These are phyloP conservation scores for Termitomyces sp. DNA, from an alignment of 768 basidiomycete species.

Conservation along the genomic window DNA sequence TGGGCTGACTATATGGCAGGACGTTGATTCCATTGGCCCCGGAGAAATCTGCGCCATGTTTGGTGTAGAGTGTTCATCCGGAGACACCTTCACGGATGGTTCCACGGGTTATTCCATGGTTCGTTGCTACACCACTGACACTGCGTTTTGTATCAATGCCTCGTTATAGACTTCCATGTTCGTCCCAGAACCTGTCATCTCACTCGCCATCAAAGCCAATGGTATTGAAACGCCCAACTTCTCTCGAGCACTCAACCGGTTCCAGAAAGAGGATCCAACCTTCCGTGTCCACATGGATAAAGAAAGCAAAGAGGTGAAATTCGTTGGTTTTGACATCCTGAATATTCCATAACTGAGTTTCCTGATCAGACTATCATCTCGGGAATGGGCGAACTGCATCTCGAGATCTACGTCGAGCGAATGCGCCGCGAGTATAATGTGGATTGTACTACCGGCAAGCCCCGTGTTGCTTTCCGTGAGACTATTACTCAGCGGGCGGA, in stretches of 20 bases:
- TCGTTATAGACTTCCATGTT: conserved; percentile 93
- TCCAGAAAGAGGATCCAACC: conserved; percentile 98
- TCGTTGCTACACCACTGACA: conserved; percentile 16
- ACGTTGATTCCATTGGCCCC: conserved; percentile 88
- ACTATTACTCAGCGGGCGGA: conserved; percentile 79
- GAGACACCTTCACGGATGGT: conserved; percentile 96
- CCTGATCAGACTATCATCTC: conserved; percentile 86
- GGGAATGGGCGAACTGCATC: conserved; percentile 98
- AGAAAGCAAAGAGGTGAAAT: conserved; percentile 84
- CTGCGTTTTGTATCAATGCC: not conserved
- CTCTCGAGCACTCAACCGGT: conserved; percentile 92
- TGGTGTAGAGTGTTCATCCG: conserved; percentile 96
- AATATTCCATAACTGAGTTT: not conserved
- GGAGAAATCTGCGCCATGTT: conserved; percentile 99
- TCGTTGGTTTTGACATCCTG: not conserved
- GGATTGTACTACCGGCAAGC: conserved; percentile 90
- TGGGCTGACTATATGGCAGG: conserved; percentile 39
- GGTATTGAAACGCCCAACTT: conserved; percentile 95
- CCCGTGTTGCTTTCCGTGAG: conserved; percentile 95
- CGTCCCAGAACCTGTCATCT: conserved; percentile 98
- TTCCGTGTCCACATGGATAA: conserved; percentile 95
- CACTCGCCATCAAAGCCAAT: conserved; percentile 85
- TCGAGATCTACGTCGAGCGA: conserved; percentile 98
- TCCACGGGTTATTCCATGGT: conserved; percentile 92
- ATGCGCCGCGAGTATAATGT: conserved; percentile 98